Conservation (phyloP, 2,329 filamentous ascomycete genomes). For the Alternaria infectoria region DNA sequence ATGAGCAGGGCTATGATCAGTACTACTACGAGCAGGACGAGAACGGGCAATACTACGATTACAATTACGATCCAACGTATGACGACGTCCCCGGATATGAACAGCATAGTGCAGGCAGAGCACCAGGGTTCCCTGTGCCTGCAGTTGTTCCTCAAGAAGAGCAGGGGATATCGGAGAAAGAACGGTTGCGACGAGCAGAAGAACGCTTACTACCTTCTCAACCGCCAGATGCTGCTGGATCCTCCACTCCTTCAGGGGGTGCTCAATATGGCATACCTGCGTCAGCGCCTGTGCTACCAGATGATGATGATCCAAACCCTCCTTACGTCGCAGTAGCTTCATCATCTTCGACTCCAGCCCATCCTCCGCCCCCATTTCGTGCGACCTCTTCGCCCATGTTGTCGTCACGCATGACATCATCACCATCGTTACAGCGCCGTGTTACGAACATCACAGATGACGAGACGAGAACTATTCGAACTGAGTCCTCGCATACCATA, state of each 20-base stretch:
- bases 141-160: constrained; percentile 65
- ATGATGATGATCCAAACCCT: constrained; percentile 37
- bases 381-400: constrained; percentile 18
- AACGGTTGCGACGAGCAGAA: constrained; percentile 78
- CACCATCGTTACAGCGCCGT: constrained; percentile 21
- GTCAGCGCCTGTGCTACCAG: constrained; percentile 45
- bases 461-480: constrained; percentile 20
- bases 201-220: constrained; percentile 80
- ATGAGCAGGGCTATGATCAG: constrained; percentile 28
- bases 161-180: constrained; percentile 77
- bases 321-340: constrained; percentile 30
- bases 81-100: constrained; percentile 39
- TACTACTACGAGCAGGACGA: constrained; percentile 42
- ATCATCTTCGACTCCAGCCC: constrained; percentile 26
- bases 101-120: constrained; percentile 35
- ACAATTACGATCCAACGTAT: constrained; percentile 41
- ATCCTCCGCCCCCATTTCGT: constrained; percentile 37
- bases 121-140: constrained; percentile 58
- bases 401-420: constrained; percentile 9
- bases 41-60: constrained; percentile 41
- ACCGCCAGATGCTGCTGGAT: constrained; percentile 62
- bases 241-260: constrained; percentile 52
- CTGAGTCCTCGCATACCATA: constrained; percentile 34
- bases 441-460: constrained; percentile 18
- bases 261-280: constrained; percentile 34